phyloP scores from a whole-genome alignment of 176 grass and related monocot genomes.

The Ensete ventricosum region DNA sequence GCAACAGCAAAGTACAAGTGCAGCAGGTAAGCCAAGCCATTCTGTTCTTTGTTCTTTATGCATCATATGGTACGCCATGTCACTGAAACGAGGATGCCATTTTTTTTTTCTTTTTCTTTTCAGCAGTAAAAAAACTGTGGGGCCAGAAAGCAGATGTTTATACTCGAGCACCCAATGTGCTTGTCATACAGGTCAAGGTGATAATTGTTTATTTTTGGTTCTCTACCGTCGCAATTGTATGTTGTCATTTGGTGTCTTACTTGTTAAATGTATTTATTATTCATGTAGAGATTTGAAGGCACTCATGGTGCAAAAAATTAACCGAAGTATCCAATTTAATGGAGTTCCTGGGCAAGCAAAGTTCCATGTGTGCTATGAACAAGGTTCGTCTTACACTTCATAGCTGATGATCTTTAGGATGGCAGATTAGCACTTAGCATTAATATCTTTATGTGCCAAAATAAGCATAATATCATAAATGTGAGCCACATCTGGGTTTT shows the following conservation, averaged over 20 bases:
- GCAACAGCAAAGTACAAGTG: conserved; percentile 82
- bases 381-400: conserved; percentile 36
- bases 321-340: conserved; percentile 79
- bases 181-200: conserved; percentile 96
- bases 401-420: too few species aligned
- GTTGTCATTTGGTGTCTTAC: conserved; percentile 9
- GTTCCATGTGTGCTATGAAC: conserved; percentile 63
- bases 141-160: conserved; percentile 87
- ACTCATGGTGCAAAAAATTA: conserved; percentile 83
- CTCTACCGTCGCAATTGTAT: conserved; percentile 1
- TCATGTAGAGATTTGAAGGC: conserved; percentile 82
- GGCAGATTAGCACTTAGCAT: too few species aligned
- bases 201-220: conserved; percentile 20
- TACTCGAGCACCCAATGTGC: conserved; percentile 82
- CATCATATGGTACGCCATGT: not conserved
- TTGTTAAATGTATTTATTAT: not conserved
- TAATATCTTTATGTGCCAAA: not conserved
- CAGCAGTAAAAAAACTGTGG: conserved; percentile 81
- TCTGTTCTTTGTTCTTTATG: not conserved
- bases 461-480: not conserved
- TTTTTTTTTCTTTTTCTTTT: conserved; percentile 3
- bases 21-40: conserved; percentile 40
- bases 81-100: not conserved
- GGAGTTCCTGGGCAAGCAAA: conserved; percentile 64
- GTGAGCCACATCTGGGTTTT: not conserved